Evolutionary conservation across 352 stramenopile species (phyloP), one percentile per base, ranked within the genome.

Genomic region (Phytophthora vignae): DNA sequence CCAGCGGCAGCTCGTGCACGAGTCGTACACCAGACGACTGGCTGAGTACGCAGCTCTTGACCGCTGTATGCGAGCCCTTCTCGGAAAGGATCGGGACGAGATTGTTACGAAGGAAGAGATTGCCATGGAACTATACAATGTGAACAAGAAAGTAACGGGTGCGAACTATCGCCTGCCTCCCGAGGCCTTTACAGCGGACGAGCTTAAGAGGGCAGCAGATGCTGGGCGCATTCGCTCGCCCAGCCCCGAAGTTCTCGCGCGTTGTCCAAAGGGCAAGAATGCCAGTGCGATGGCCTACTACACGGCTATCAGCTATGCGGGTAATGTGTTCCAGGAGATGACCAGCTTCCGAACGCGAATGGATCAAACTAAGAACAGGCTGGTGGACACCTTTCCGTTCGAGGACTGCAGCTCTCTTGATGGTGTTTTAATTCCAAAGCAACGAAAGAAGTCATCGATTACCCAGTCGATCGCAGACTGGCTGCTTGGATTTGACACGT

Each of bases 91-190:
- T 7, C 70, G 77, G 1, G 84, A 91, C 29, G 55, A 86, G 33
- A 65, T 86, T 8, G 73, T 94, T 54, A 94, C 87, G 22, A 92
- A 92, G 66, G 83, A 94, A 49, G 80, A 90, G 31, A 91, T 94
- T 19, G 87, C 87, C 2, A 53, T 87, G 22, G 77, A 65, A 15
- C 67, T 93, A 3, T 64, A 84, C 46, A 67, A 66, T 1, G 60
- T 90, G 25, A 74, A 74, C 22, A 69, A 71, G 19, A 36, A 49
- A 53, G 36, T 55, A 29, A 27, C 64, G 33, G 63, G 64, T 14
- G 56, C 50, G 1, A 76, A 78, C 21, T 83, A 83, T 54, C 78
- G 83, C 4, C 64, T 92, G 0, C 84, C 87, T 8, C 42, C 86
- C 2, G 83, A 91, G 50, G 87, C 84, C 6, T 94, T 94, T 55